A percentile compares a stretch with the other conserved stretches of the same genome.
Conservation (phyloP, 2,329 filamentous ascomycete genomes). For the Nannizzia gypsea region DNA sequence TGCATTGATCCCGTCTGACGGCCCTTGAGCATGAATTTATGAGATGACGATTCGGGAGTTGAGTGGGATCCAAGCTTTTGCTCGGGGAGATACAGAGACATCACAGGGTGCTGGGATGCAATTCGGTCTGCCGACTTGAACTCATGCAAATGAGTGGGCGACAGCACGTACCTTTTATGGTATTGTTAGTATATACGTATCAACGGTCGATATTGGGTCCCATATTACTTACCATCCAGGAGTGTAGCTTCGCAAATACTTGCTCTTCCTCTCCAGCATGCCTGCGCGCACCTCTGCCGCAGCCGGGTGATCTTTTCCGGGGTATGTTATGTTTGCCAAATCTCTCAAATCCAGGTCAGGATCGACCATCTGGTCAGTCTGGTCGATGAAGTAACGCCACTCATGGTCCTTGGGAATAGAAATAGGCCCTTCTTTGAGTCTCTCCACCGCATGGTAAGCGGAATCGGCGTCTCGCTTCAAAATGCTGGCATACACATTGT, state of each 20-base stretch:
- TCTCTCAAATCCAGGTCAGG: constrained; percentile 67
- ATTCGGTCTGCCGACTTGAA: constrained; percentile 97
- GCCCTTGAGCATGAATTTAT: constrained; percentile 97
- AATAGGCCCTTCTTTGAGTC: constrained; percentile 71
- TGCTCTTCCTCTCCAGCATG: constrained; percentile 93
- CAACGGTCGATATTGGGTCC: neutral
- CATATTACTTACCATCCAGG: constrained; percentile 64
- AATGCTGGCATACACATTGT: constrained; percentile 85
- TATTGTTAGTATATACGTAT: neutral
- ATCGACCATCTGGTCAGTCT: constrained; percentile 76
- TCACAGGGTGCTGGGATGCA: constrained; percentile 68
- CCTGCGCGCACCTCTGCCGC: constrained; percentile 78
- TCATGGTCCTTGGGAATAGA: constrained; percentile 91
- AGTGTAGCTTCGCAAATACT: constrained; percentile 95
- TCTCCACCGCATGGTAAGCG: constrained; percentile 63
- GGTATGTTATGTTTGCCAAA: constrained; percentile 76
- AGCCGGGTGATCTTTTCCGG: constrained; percentile 74
- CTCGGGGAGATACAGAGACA: constrained; percentile 90
- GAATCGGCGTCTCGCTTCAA: constrained; percentile 83
- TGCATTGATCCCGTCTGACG: constrained; percentile 89
- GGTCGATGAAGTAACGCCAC: constrained; percentile 71
- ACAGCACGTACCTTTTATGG: constrained; percentile 72
- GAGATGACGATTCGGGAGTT: constrained; percentile 66
- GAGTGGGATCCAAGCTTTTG: constrained; percentile 94
- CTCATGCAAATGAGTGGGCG: constrained; percentile 92